phyloP scores from a whole-genome alignment of 2,329 filamentous ascomycete species.

The Apiospora aurea region DNA sequence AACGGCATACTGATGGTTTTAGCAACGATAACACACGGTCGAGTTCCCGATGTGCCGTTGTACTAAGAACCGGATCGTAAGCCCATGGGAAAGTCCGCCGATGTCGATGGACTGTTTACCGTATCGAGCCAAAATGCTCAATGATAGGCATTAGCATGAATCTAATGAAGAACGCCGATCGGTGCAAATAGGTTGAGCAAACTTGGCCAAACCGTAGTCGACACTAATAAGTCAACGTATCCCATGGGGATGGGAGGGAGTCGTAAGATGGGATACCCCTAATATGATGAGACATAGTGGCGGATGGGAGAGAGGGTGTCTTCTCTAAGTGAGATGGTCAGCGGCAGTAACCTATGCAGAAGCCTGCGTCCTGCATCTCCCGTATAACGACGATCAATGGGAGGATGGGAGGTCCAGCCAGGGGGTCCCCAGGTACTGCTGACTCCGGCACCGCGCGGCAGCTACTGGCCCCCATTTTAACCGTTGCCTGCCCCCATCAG shows the following conservation, averaged over 20 bases:
- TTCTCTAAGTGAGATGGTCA: background rate
- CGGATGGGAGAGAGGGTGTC: background rate
- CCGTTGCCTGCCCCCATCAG: background rate
- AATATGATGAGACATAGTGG: background rate
- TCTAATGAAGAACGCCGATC: background rate
- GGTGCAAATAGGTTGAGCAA: background rate
- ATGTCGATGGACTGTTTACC: background rate
- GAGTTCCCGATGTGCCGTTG: background rate
- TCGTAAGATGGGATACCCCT: background rate
- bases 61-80: no score
- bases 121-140: background rate
- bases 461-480: background rate
- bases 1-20: background rate
- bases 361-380: background rate
- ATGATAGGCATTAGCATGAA: background rate
- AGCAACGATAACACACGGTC: background rate
- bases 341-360: background rate
- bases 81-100: background rate
- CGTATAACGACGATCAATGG: background rate
- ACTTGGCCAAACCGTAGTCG: background rate
- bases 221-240: background rate
- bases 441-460: background rate
- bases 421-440: background rate
- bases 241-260: background rate
- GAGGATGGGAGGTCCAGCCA: background rate